Base-by-base conservation (phyloP, 2,329 filamentous ascomycete genomes). In the Pseudogymnoascus sp. region DNA sequence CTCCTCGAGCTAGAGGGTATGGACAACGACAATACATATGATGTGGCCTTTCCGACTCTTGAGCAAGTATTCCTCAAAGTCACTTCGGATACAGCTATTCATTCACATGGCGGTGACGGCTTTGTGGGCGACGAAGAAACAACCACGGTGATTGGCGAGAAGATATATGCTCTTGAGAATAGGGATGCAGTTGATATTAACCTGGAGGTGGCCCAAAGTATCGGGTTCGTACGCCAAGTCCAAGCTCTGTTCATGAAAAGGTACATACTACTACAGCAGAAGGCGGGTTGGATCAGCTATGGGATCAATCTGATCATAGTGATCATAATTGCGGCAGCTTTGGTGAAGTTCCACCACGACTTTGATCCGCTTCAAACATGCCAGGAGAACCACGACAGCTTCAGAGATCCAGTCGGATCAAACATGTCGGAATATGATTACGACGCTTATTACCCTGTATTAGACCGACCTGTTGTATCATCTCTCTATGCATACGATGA, bases 41-140 rank as follows among this genome's bases (percentile, higher is more conserved):
- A 84, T 62, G 81, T 87, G 63, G 80, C 80, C 62, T 85, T 84
- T 1, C 85, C 85, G 2, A 86, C 83, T 0, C 82, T 88, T 25
- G 85, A 88, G 68, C 84, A 87, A 65, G 84, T 87, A 0, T 88
- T 88, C 71, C 73, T 88, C n/a, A 85, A 83, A 63, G 77, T 87
- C 40, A 83, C 85, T 0, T 81, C 83, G 65, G 84, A 86, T 67
- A 77, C 82, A 9, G 64, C 62, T 3, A 60, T 68, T 9, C 65
- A 63, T 25, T 62, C 66, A 12, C 48, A 63, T 35, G 66, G 65
- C n/a, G 68, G 67, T 12, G 68, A 70, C 62, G 67, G 68, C 9
- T 64, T 66, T 59, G 64, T 66, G 33, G 65, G 64, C 29, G 65
- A 68, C 37, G 59, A 65, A 27, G 64, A 67, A 29, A 40, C 63